A percentile compares a stretch with the other conserved stretches of the same genome.
Conservation (phyloP, 2,329 filamentous ascomycete genomes). For the Rasamsonia emersonii region DNA sequence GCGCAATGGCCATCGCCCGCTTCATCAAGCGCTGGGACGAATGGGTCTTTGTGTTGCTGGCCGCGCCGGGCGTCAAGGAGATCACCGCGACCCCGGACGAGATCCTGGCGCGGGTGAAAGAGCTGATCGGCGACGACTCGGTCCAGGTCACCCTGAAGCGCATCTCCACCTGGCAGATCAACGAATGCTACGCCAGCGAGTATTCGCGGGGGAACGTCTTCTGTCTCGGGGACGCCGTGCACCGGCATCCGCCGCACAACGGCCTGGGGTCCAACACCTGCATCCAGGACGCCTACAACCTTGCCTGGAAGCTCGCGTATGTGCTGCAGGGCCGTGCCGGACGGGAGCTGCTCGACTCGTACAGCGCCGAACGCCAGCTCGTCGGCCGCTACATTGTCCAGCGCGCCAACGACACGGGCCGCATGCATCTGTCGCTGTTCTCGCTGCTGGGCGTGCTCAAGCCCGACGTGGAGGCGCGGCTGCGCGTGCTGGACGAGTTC, state of each 20-base stretch:
- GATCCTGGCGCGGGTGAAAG: constrained; percentile 37
- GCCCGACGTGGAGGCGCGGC: constrained; percentile 31
- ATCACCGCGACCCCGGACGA: constrained; percentile 41
- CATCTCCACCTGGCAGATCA: constrained; percentile 53
- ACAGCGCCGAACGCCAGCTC: constrained; percentile 41
- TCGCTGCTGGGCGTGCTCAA: constrained; percentile 39
- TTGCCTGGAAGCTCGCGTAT: constrained; percentile 49
- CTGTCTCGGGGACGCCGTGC: constrained; percentile 51
- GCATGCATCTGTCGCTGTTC: constrained; percentile 43
- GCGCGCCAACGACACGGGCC: constrained; percentile 50
- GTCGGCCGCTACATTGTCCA: constrained; percentile 42
- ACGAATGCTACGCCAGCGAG: constrained; percentile 51
- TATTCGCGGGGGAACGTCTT: constrained; percentile 47
- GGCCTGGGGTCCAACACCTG: constrained; percentile 53
- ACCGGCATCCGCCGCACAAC: constrained; percentile 51
- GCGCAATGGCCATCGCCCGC: constrained; percentile 41
- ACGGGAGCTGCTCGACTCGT: constrained; percentile 35
- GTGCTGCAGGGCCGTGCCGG: constrained; percentile 27
- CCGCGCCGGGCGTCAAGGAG: constrained; percentile 21
- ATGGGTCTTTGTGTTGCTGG: constrained; percentile 52
- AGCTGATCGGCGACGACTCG: constrained; percentile 49
- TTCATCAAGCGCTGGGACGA: constrained; percentile 59
- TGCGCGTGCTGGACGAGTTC: constrained; percentile 34
- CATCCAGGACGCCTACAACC: constrained; percentile 49
- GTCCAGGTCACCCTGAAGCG: constrained; percentile 44